phyloP scores from a whole-genome alignment of 108 stramenopile genomes.

The Skeletonema potamos region DNA sequence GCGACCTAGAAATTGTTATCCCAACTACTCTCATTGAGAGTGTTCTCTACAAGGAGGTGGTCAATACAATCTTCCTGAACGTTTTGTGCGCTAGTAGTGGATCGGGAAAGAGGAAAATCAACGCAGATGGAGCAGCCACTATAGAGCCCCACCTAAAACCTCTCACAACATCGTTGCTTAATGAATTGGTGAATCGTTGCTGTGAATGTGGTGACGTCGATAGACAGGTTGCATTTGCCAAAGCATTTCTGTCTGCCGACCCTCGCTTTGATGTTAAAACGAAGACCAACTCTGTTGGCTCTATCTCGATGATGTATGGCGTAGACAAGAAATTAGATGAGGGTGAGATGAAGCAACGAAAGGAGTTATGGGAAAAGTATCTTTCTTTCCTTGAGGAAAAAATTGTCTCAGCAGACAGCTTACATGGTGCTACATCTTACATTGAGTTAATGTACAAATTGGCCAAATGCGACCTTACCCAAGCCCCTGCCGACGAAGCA shows the following conservation, averaged over 20 bases:
- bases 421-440: constrained; percentile 16
- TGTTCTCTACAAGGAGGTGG: constrained; percentile 47
- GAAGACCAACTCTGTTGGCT: constrained; percentile 57
- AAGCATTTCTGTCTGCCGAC: constrained; percentile 57
- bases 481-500: constrained; percentile 31
- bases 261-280: constrained; percentile 74
- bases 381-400: constrained; percentile 37
- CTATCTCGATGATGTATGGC: constrained; percentile 46
- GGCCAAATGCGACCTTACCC: constrained; percentile 31
- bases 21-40: constrained; percentile 49
- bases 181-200: constrained; percentile 10
- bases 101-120: constrained; percentile 15
- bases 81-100: constrained; percentile 58
- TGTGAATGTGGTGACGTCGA: constrained; percentile 29
- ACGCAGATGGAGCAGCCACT: background rate
- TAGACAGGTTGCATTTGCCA: constrained; percentile 53
- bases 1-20: constrained; percentile 37
- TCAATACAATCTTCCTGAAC: constrained; percentile 63
- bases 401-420: constrained; percentile 39
- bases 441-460: constrained; percentile 46
- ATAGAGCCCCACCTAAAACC: constrained; percentile 41
- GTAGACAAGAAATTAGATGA: constrained; percentile 6
- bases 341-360: constrained; percentile 13
- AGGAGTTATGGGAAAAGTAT: constrained; percentile 36
- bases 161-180: constrained; percentile 19